These are phyloP conservation scores for Ajuga reptans DNA, from an alignment of 305 asterid genomes.

Conservation along the genomic window DNA sequence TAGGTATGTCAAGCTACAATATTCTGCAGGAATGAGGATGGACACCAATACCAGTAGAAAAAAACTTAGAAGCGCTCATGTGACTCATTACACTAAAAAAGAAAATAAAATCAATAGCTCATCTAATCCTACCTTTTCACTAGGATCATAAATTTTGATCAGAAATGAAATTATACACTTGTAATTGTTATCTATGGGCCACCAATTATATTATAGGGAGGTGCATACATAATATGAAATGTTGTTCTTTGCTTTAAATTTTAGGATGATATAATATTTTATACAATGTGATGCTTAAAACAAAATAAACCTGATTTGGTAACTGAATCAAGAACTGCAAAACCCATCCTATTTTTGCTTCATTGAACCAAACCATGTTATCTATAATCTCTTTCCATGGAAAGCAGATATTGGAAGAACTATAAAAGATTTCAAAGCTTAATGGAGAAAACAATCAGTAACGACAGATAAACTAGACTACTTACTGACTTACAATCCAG, in stretches of 20 bases:
- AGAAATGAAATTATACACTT: neutral
- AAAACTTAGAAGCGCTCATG: neutral
- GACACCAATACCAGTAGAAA: neutral
- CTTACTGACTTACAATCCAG: neutral
- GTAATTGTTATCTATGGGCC: neutral
- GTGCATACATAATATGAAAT: neutral
- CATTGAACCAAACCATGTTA: neutral
- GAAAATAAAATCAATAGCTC: neutral
- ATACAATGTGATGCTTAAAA: neutral
- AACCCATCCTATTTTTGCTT: neutral
- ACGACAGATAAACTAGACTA: slow-evolving; percentile 2
- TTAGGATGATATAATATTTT: neutral
- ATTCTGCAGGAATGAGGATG: neutral
- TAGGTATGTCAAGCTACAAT: neutral
- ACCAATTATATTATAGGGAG: neutral
- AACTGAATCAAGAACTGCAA: neutral
- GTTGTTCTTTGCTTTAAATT: neutral
- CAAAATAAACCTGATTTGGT: neutral
- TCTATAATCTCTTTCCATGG: neutral
- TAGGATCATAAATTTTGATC: neutral
- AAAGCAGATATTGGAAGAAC: neutral
- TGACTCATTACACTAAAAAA: neutral
- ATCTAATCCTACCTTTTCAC: neutral
- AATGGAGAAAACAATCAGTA: neutral
- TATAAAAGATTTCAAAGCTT: neutral